phyloP scores from a whole-genome alignment of 1,139 yeast genomes.

The Hemisphaericaspora lyxosophila region DNA sequence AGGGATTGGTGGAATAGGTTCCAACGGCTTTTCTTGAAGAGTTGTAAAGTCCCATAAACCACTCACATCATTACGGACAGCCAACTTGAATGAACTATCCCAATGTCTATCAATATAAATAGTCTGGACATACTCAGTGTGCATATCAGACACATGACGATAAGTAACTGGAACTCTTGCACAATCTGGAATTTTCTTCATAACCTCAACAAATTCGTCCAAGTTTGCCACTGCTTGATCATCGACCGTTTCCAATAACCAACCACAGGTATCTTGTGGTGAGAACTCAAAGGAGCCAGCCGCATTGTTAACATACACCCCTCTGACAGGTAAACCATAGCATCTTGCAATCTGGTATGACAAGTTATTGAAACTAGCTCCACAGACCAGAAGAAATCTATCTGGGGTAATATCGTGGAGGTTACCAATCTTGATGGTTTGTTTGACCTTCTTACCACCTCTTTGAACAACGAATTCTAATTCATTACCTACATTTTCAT shows the following conservation, averaged over 20 bases:
- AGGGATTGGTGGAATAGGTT: slow-evolving; percentile 46
- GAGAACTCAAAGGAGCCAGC: slow-evolving; percentile 75
- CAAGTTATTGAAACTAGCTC: slow-evolving; percentile 81
- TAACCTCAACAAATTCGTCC: slow-evolving; percentile 73
- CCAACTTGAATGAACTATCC: slow-evolving; percentile 69
- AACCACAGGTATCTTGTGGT: slow-evolving; percentile 55
- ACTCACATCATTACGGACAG: slow-evolving; percentile 73
- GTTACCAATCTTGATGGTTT: slow-evolving; percentile 63
- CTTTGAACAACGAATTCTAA: slow-evolving; percentile 68
- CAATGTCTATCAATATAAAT: slow-evolving; percentile 82
- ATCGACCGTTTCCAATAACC: slow-evolving; percentile 79
- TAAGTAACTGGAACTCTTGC: slow-evolving; percentile 69
- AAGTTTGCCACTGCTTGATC: slow-evolving; percentile 71
- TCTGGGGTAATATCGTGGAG: slow-evolving; percentile 81
- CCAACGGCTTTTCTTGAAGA: slow-evolving; percentile 62
- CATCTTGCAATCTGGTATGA: slow-evolving; percentile 88
- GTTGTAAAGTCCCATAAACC: slow-evolving; percentile 87
- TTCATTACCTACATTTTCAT: slow-evolving; percentile 61
- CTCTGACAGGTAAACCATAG: slow-evolving; percentile 79
- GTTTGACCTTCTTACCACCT: slow-evolving; percentile 59
- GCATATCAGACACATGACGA: slow-evolving; percentile 80
- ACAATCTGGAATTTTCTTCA: slow-evolving; percentile 75
- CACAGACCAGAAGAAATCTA: slow-evolving; percentile 77
- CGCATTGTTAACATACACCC: slow-evolving; percentile 79
- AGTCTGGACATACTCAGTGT: slow-evolving; percentile 64